Base-by-base conservation (phyloP, 2,329 filamentous ascomycete species). In the Penicillium hordei region DNA sequence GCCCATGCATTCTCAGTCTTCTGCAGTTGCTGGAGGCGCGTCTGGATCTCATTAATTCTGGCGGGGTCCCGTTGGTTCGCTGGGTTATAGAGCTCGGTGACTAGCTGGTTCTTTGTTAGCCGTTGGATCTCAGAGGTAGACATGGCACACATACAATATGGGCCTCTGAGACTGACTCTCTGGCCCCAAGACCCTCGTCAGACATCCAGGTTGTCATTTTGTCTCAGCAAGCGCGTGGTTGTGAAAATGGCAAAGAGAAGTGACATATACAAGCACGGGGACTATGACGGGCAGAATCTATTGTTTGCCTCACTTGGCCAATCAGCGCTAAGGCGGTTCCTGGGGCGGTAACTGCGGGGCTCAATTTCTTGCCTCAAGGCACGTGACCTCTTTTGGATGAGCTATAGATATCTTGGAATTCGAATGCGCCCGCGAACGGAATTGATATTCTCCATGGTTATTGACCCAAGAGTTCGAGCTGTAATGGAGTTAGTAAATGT, bases 1-100 rank as follows among this genome's bases (percentile, higher is more conserved):
- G 89, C 83, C 94, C 94, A 99, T 54, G 92, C 93, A 68, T 90
- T 82, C 2, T 87, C 81, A 2, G 91, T 90, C 65, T 86, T 86
- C 71, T 97, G 94, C 19, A 97, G 79, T 27, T 82, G 81, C 61
- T 94, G 90, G 15, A 99, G 80, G 15, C 88, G 85, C 56, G 89
- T 86, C 71, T 97, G 90, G 48, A 86, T 85, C 49, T 79, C 74
- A 29, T 75, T 73, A 58, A 82, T 75, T 52, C 75, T 73, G 61
- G 70, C 48, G 67, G 78, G 60, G 70, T 73, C 68, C 70, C 68
- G 63, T 78, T 79, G 68, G 78, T 79, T 70, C 71, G 75, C 76
- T 33, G 77, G 76, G 56, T 71, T 65, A 64, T 77, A 77, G 33
- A 79, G 67, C 55, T 73, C 69, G 50, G 70, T 68, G 27, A 78